phyloP scores from a whole-genome alignment of 2,329 filamentous ascomycete genomes.

The Piedraia hortae region DNA sequence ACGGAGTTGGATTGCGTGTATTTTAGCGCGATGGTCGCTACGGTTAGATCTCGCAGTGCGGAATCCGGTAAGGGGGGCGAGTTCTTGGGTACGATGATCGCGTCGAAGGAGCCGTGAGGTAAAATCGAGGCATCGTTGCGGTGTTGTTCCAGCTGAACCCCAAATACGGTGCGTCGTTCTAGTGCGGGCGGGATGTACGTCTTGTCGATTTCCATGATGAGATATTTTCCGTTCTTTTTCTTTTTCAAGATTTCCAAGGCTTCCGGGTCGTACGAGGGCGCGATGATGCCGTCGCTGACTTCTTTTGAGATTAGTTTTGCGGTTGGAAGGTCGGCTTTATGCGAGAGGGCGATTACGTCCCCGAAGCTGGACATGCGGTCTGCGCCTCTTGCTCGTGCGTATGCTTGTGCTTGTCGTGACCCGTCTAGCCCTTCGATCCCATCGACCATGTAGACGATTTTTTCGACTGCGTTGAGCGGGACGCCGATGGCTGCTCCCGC shows the following conservation, averaged over 20 bases:
- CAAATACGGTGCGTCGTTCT: constrained; percentile 73
- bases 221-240: constrained; percentile 96
- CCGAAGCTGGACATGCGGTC: constrained; percentile 98
- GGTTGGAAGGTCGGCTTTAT: constrained; percentile 70
- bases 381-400: constrained; percentile 78
- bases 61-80: constrained; percentile 42
- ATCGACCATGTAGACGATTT: constrained; percentile 95
- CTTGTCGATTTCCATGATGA: constrained; percentile 82
- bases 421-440: constrained; percentile 73
- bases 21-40: constrained; percentile 91
- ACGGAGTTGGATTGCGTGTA: constrained; percentile 99
- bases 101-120: constrained; percentile 54
- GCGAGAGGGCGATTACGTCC: constrained; percentile 79
- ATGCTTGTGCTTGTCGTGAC: constrained; percentile 73
- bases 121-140: constrained; percentile 78
- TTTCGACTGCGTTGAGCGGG: constrained; percentile 60
- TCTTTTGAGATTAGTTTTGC: constrained; percentile 95
- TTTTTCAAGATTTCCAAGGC: constrained; percentile 79
- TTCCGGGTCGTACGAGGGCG: constrained; percentile 58
- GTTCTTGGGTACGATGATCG: constrained; percentile 66
- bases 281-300: constrained; percentile 90
- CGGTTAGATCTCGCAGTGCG: constrained; percentile 67
- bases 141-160: constrained; percentile 64
- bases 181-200: constrained; percentile 46
- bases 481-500: constrained; percentile 86